A percentile compares a stretch with the other conserved stretches of the same genome.
Conservation (phyloP, 2,329 filamentous ascomycete genomes). For the Diaporthe batatas region DNA sequence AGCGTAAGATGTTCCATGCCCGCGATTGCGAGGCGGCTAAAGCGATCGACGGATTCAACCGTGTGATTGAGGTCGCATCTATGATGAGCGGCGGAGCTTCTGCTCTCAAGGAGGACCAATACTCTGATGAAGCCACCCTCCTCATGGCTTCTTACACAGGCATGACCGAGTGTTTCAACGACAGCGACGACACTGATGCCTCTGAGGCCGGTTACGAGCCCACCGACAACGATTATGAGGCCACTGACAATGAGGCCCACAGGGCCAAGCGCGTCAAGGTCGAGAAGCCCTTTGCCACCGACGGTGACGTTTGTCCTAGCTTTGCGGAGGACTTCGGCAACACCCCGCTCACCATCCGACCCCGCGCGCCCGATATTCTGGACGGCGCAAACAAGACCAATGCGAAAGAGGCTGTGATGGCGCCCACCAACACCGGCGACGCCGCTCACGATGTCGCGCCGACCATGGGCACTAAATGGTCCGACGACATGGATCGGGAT, state of each 20-base stretch:
- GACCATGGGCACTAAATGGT: not conserved
- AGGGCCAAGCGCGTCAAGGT: not conserved
- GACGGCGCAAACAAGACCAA: not conserved
- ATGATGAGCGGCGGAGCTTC: not conserved
- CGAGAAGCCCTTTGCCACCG: not conserved
- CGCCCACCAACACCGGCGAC: not conserved
- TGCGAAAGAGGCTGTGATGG: not conserved
- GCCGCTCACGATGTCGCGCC: not conserved
- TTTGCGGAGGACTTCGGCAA: not conserved
- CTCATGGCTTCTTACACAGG: not conserved
- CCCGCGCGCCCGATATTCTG: too few species aligned
- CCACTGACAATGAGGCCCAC: not conserved
- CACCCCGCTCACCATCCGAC: not conserved
- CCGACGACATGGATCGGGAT: not conserved
- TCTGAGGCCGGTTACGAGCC: not conserved
- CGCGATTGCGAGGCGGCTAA: not conserved
- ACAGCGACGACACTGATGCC: not conserved
- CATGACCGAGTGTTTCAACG: not conserved
- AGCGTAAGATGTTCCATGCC: too few species aligned
- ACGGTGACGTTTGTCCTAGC: not conserved
- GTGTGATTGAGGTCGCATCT: not conserved
- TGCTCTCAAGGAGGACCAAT: not conserved
- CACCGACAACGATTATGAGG: not conserved
- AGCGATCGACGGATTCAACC: constrained; percentile 4
- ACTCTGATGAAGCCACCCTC: not conserved